These are phyloP conservation scores for Paradendryphiella salina DNA, from an alignment of 2,329 filamentous ascomycete genomes.

Conservation along the genomic window DNA sequence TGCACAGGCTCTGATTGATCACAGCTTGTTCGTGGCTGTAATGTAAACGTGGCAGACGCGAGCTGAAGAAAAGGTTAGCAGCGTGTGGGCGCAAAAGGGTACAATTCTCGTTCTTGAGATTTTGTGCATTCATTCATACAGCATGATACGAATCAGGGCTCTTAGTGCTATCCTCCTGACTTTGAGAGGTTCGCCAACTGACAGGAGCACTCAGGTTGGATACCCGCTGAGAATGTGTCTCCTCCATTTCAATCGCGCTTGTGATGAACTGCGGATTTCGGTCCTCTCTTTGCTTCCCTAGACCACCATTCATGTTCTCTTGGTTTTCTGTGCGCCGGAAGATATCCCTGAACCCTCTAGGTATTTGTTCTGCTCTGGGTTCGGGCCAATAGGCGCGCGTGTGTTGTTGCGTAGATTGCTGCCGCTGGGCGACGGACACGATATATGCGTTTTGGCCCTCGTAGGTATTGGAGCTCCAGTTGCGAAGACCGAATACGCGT, in stretches of 20 bases:
- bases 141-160: constrained; percentile 17
- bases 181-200: constrained; percentile 20
- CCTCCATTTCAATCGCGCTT: constrained; percentile 33
- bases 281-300: constrained; percentile 20
- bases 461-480: constrained; percentile 38
- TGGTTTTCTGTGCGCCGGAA: constrained; percentile 27
- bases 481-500: constrained; percentile 48
- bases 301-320: constrained; percentile 26
- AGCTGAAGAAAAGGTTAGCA: not conserved
- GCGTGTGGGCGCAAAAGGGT: constrained; percentile 4
- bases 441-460: constrained; percentile 2
- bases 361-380: constrained; percentile 13
- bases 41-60: not conserved
- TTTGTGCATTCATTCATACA: constrained; percentile 9
- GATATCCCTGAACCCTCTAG: constrained; percentile 19
- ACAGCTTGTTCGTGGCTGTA: not conserved
- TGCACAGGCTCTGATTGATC: not conserved
- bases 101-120: constrained; percentile 1
- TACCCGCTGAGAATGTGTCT: constrained; percentile 11
- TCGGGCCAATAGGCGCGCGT: constrained; percentile 18
- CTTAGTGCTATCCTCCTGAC: constrained; percentile 10
- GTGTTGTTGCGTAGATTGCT: constrained; percentile 2
- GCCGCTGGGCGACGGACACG: constrained; percentile 6
- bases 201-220: constrained; percentile 17
- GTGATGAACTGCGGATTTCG: constrained; percentile 28